Conservation (phyloP, 2,329 filamentous ascomycete genomes). For the Pseudogymnoascus sp. region DNA sequence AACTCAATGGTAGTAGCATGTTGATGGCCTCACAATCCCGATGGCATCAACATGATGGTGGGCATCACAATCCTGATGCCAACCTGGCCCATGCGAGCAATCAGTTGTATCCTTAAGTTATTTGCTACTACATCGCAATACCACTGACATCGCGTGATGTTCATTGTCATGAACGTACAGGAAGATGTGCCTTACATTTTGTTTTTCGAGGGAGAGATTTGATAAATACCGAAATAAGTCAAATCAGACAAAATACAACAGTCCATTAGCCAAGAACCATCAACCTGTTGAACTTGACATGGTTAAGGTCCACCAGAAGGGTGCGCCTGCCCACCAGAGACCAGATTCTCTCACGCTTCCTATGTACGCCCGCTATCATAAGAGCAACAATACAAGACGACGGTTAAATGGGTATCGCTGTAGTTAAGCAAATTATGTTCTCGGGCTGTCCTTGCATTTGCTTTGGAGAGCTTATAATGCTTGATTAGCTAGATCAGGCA, state of each 20-base stretch:
- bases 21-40: too few relatives aligned
- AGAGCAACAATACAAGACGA: background rate
- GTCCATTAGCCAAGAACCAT: background rate
- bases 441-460: background rate
- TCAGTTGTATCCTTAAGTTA: background rate
- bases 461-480: background rate
- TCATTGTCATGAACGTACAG: background rate
- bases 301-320: background rate
- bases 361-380: conserved; percentile 11
- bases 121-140: background rate
- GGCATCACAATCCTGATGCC: background rate
- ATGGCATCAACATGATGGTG: background rate
- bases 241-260: background rate
- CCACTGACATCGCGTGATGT: background rate
- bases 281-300: background rate
- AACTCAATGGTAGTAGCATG: background rate
- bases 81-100: background rate
- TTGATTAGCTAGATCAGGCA: too few relatives aligned
- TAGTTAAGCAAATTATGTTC: background rate
- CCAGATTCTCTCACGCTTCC: conserved; percentile 13
- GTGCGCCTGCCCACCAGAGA: conserved; percentile 3
- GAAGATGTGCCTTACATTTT: background rate
- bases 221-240: background rate
- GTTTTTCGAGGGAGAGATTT: background rate
- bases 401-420: background rate